These are phyloP conservation scores for Cavenderia fasciculata DNA, from an alignment of 78 protist species.

Conservation along the genomic window DNA sequence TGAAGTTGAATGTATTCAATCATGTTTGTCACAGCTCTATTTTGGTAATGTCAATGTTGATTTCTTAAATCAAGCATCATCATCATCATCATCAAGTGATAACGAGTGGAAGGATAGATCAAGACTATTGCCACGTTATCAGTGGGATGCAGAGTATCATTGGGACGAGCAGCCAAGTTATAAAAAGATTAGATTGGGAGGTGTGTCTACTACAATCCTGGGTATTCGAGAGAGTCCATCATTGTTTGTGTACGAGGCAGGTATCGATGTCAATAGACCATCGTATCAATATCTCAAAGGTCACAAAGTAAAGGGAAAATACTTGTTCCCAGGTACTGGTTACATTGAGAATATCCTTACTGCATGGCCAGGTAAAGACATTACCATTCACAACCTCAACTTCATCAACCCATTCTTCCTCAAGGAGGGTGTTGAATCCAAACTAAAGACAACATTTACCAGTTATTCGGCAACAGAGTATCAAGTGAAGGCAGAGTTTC, in stretches of 20 bases:
- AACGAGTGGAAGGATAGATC: neutral
- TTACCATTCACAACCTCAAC: neutral
- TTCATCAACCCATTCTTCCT: constrained; percentile 15
- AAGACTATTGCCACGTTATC: constrained; percentile 1
- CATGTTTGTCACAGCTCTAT: neutral
- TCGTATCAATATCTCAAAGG: constrained; percentile 23
- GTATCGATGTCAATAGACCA: constrained; percentile 7
- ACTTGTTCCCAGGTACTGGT: constrained; percentile 46
- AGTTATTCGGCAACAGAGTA: too few relatives aligned
- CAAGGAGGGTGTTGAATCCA: neutral
- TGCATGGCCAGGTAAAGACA: constrained; percentile 1
- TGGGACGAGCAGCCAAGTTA: neutral
- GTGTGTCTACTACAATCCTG: neutral
- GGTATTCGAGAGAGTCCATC: neutral
- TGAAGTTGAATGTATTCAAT: neutral
- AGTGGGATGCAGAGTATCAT: constrained; percentile 15
- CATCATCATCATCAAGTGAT: neutral
- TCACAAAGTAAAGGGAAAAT: constrained; percentile 33
- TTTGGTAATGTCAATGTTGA: neutral
- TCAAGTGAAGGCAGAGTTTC: neutral
- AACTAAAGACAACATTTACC: constrained; percentile 8
- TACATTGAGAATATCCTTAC: constrained; percentile 15
- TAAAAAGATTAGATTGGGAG: neutral
- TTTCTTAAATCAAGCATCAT: neutral
- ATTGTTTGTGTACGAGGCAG: neutral